Evolutionary conservation across 2,329 filamentous ascomycete genomes (phyloP), one percentile per base, ranked within the genome.

Genomic region (Sporothrix pseudoabietina): DNA sequence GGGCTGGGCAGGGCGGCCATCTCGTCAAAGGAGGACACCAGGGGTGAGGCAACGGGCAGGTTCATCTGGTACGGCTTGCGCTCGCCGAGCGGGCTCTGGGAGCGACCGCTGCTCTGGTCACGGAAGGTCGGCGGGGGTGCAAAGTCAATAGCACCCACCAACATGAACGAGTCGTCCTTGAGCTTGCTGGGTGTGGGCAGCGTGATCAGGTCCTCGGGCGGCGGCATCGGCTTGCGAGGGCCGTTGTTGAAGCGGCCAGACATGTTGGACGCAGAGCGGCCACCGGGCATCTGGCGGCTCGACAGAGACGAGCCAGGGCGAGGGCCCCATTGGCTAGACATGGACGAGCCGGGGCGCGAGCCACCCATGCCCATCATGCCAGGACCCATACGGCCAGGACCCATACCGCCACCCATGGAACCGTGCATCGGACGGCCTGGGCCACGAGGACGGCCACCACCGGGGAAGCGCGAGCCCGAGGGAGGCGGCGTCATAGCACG

Each of bases 401-500:
- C 87, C 69, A 76, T 80, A 61, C 83, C 85, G 19, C 85, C 85
- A 19, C 85, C 83, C 74, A 87, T 81, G 4, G 86, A 87, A 35
- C 86, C 86, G 72, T 85, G 82, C 75, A 80, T 80, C 71, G 79
- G 81, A 19, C 44, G 44, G 9, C 83, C 83, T 54, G 82, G 83
- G 68, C 79, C 81, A 14, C 74, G 66, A 2, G 57, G 71, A 32
- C 77, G 75, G 19, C 75, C 47, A 0, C 78, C 78, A 3, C 83
- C 78, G 22, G 79, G 82, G 79, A 84, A 82, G 65, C 86, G 82
- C 69, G 84, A 79, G 65, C 84, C 84, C 69, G 85, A 84, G 1
- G 95, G 94, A 22, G 95, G 95, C 71, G 95, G 95, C 26, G 95
- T 98, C 95, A 98, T 98, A 71, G 95, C 95, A 78, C 95, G 92